Conservation (phyloP, 176 grass and related monocot species). For the Aegilops bicornis region DNA sequence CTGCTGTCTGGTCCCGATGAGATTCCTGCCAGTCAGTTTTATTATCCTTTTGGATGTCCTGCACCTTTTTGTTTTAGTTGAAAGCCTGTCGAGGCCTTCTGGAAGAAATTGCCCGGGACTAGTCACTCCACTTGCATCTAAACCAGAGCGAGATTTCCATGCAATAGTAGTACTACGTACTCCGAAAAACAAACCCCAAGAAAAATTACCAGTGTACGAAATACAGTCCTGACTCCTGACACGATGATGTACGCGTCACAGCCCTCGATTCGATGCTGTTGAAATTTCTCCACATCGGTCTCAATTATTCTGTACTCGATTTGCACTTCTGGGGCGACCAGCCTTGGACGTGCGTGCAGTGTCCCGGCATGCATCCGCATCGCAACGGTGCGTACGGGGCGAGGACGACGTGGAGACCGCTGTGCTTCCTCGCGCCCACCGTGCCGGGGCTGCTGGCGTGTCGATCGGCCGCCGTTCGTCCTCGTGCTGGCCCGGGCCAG, state of each 20-base stretch:
- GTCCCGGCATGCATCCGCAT: background rate
- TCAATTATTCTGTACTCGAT: too few species aligned
- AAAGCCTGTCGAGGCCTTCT: background rate
- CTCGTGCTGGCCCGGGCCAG: background rate
- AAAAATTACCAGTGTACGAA: too few species aligned
- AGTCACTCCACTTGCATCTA: too few species aligned
- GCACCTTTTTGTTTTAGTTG: background rate
- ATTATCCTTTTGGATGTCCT: background rate
- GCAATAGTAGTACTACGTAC: background rate
- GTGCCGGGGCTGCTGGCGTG: background rate
- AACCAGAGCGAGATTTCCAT: background rate
- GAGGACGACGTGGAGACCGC: background rate
- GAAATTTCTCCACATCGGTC: too few species aligned
- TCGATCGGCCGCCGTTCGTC: background rate
- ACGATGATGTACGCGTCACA: too few species aligned
- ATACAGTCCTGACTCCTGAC: too few species aligned
- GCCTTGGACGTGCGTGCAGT: background rate
- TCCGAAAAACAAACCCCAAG: too few species aligned
- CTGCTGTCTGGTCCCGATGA: background rate
- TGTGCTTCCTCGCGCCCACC: background rate
- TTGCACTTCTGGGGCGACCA: background rate
- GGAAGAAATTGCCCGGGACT: background rate
- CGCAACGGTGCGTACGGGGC: background rate
- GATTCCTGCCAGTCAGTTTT: background rate
- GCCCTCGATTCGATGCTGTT: background rate